Evolutionary conservation across 2,329 filamentous ascomycete genomes (phyloP).

Genomic region (Penicillium verrucosum): DNA sequence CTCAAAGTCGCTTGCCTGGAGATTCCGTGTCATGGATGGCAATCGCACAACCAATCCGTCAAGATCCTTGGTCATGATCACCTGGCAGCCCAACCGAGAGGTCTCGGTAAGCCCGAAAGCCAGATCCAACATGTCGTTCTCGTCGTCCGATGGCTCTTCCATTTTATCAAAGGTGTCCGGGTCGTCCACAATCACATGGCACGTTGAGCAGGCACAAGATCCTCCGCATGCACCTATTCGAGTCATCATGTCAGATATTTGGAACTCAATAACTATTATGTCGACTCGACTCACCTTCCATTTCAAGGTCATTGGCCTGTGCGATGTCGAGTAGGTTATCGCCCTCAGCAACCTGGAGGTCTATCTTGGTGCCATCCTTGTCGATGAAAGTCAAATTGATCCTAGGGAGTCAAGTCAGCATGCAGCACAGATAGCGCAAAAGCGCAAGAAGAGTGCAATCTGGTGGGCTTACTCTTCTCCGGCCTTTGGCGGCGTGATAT

Average conservation of each 20-base stretch:
- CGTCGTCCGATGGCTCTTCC: slow-evolving; percentile 72
- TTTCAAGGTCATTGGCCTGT: slow-evolving; percentile 90
- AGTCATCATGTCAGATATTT: slow-evolving; percentile 1
- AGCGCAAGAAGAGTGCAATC: not conserved
- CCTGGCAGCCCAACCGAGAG: slow-evolving; percentile 79
- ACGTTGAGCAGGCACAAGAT: slow-evolving; percentile 88
- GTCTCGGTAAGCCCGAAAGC: slow-evolving; percentile 90
- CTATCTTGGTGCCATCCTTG: slow-evolving; percentile 75
- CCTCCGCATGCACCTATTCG: slow-evolving; percentile 77
- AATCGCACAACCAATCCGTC: slow-evolving; percentile 82
- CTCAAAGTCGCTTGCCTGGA: slow-evolving; percentile 90
- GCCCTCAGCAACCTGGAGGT: slow-evolving; percentile 75
- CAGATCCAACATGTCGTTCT: slow-evolving; percentile 87
- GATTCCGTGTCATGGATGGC: slow-evolving; percentile 89
- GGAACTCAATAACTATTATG: not conserved
- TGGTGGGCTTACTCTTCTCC: slow-evolving; percentile 75
- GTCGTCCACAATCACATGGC: slow-evolving; percentile 79
- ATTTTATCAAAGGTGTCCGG: slow-evolving; percentile 74
- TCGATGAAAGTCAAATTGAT: slow-evolving; percentile 89
- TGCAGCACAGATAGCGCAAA: not conserved
- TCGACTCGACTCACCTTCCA: slow-evolving; percentile 67
- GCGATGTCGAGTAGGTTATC: slow-evolving; percentile 95
- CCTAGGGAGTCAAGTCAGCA: slow-evolving; percentile 45
- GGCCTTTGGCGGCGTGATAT: slow-evolving; percentile 77
- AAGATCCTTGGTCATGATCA: slow-evolving; percentile 84